phyloP scores from a whole-genome alignment of 2,329 filamentous ascomycete genomes.

The Thyridium curvatum region DNA sequence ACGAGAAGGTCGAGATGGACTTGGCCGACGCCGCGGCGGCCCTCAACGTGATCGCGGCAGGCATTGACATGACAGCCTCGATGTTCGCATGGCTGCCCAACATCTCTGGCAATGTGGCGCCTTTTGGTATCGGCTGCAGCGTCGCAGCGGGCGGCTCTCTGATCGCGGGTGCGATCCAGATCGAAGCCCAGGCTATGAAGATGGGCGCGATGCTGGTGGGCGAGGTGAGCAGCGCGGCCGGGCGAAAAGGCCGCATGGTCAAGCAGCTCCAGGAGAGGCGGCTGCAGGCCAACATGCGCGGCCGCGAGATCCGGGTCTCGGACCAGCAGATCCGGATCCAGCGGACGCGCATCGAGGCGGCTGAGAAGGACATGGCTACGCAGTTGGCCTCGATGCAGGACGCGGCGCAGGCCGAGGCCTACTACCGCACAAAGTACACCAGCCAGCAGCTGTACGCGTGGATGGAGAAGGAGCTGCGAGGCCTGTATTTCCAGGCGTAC shows the following conservation, averaged over 20 bases:
- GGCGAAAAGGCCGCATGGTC: background rate
- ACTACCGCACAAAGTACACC: slow-evolving; percentile 19
- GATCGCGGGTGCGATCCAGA: background rate
- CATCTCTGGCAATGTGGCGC: background rate
- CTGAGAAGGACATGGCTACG: slow-evolving; percentile 13
- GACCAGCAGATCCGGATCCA: slow-evolving; percentile 17
- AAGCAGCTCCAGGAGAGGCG: slow-evolving; percentile 18
- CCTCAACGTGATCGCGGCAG: background rate
- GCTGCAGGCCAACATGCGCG: slow-evolving; percentile 17
- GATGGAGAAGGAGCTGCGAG: slow-evolving; percentile 9
- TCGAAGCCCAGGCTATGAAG: background rate
- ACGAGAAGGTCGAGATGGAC: slow-evolving; percentile 1
- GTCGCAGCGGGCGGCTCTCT: background rate
- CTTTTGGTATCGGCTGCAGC: background rate
- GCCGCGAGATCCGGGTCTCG: slow-evolving; percentile 18
- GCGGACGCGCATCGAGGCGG: slow-evolving; percentile 7
- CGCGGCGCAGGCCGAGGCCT: slow-evolving; percentile 11
- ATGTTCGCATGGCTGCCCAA: background rate
- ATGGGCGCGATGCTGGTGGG: background rate
- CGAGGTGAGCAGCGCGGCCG: background rate
- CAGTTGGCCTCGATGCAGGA: slow-evolving; percentile 9
- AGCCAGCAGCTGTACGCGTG: slow-evolving; percentile 20
- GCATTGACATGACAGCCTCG: background rate
- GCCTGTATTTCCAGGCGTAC: slow-evolving; percentile 15
- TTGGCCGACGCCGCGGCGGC: background rate